Percentiles rank a stretch among this genome's conserved stretches.
Conservation (phyloP, 1,139 yeast genomes). For the Hyphopichia buzzinii region DNA sequence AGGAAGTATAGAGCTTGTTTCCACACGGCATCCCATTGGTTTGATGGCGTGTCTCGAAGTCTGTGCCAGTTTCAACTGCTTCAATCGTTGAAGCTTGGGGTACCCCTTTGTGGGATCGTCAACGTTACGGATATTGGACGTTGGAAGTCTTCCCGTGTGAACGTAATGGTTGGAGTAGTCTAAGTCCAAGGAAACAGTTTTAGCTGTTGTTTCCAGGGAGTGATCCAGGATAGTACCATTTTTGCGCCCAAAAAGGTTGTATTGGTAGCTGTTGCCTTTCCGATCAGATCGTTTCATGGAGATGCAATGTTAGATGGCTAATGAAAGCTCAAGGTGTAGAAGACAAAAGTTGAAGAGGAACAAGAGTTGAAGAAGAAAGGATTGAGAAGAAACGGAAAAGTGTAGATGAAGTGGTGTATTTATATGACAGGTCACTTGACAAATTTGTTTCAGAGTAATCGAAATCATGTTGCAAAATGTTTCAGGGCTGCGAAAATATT, state of each 20-base stretch:
- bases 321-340: too few relatives aligned
- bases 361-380: too few relatives aligned
- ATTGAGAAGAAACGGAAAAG: too few relatives aligned
- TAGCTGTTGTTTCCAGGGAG: neutral
- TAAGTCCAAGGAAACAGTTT: neutral
- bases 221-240: neutral
- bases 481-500: too few relatives aligned
- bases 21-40: slow-evolving; percentile 65
- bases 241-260: neutral
- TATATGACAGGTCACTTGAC: too few relatives aligned
- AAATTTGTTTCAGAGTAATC: too few relatives aligned
- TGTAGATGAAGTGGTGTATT: too few relatives aligned
- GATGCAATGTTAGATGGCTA: too few relatives aligned
- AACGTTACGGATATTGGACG: slow-evolving; percentile 61
- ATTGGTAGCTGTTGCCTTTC: neutral
- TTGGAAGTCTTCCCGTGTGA: slow-evolving; percentile 61
- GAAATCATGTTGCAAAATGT: too few relatives aligned
- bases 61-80: slow-evolving; percentile 59
- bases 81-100: slow-evolving; percentile 72
- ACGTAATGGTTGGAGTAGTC: slow-evolving; percentile 73
- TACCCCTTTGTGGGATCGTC: slow-evolving; percentile 73
- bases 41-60: slow-evolving; percentile 46
- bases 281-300: too few relatives aligned
- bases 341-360: too few relatives aligned
- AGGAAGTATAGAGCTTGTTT: slow-evolving; percentile 51